Conservation (phyloP, 1,284 basidiomycete genomes). For the Heterobasidion irregulare region DNA sequence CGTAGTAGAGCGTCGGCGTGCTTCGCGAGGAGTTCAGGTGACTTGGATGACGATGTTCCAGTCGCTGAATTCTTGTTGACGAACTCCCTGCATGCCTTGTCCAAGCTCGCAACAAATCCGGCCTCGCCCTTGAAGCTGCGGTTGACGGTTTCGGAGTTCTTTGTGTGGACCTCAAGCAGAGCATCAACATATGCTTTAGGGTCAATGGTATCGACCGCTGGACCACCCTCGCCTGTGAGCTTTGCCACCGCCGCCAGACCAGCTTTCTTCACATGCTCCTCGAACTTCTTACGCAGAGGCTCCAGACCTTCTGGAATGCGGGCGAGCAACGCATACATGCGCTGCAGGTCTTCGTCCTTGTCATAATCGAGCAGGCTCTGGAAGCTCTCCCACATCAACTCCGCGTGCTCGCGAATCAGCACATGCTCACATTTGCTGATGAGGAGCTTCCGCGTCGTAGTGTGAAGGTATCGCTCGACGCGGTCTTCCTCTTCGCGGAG, state of each 20-base stretch:
- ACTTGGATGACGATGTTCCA: constrained; percentile 76
- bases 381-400: constrained; percentile 93
- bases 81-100: constrained; percentile 95
- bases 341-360: constrained; percentile 86
- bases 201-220: constrained; percentile 59
- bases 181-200: constrained; percentile 95
- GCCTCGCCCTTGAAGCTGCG: constrained; percentile 92
- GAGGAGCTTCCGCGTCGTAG: constrained; percentile 79
- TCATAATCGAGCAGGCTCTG: constrained; percentile 89
- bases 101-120: constrained; percentile 91
- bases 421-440: constrained; percentile 90
- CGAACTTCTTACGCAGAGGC: constrained; percentile 88
- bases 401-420: constrained; percentile 84
- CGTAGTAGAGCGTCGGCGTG: constrained; percentile 88
- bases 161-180: constrained; percentile 84
- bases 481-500: constrained; percentile 93
- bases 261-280: constrained; percentile 88
- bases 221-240: constrained; percentile 63
- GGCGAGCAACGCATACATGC: constrained; percentile 91
- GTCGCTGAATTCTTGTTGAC: constrained; percentile 94
- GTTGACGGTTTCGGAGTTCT: constrained; percentile 87
- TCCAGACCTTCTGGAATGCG: constrained; percentile 90
- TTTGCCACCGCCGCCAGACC: constrained; percentile 84
- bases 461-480: constrained; percentile 91
- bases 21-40: constrained; percentile 91